These are phyloP conservation scores for Rostrohypoxylon terebratum DNA, from an alignment of 495 filamentous ascomycete species.

Conservation along the genomic window DNA sequence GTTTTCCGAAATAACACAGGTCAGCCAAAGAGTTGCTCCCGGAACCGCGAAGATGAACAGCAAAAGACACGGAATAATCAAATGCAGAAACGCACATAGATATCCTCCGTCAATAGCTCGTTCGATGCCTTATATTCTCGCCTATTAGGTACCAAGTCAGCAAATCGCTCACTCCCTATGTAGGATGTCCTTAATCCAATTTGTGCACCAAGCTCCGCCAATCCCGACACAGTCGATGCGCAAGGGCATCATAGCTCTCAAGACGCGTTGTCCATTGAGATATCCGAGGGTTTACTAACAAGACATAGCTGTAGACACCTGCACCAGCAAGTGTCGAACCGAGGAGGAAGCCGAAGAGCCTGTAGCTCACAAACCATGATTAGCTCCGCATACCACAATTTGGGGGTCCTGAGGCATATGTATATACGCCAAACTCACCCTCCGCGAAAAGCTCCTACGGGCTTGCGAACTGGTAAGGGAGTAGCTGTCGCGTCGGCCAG, in stretches of 20 bases:
- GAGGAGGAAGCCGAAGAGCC: slow-evolving; percentile 92
- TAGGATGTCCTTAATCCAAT: not conserved
- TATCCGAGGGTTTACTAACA: slow-evolving; percentile 53
- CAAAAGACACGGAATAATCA: slow-evolving; percentile 51
- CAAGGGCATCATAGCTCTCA: not conserved
- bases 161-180: slow-evolving; percentile 9
- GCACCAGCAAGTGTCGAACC: slow-evolving; percentile 83
- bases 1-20: slow-evolving; percentile 33
- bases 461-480: slow-evolving; percentile 77
- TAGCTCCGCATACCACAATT: slow-evolving; percentile 5
- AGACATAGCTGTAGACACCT: slow-evolving; percentile 88
- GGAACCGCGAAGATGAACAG: slow-evolving; percentile 35
- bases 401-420: not conserved
- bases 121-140: slow-evolving; percentile 95
- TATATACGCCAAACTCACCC: slow-evolving; percentile 70
- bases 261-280: not conserved
- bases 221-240: not conserved
- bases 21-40: slow-evolving; percentile 41
- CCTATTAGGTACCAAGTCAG: slow-evolving; percentile 31
- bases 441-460: slow-evolving; percentile 91
- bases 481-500: slow-evolving; percentile 51
- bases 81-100: slow-evolving; percentile 80
- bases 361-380: slow-evolving; percentile 50
- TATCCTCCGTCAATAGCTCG: slow-evolving; percentile 94
- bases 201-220: not conserved